A percentile compares a stretch with the other conserved stretches of the same genome.
Conservation (phyloP, 805 yeast species). For the Zygosaccharomyces bisporus region DNA sequence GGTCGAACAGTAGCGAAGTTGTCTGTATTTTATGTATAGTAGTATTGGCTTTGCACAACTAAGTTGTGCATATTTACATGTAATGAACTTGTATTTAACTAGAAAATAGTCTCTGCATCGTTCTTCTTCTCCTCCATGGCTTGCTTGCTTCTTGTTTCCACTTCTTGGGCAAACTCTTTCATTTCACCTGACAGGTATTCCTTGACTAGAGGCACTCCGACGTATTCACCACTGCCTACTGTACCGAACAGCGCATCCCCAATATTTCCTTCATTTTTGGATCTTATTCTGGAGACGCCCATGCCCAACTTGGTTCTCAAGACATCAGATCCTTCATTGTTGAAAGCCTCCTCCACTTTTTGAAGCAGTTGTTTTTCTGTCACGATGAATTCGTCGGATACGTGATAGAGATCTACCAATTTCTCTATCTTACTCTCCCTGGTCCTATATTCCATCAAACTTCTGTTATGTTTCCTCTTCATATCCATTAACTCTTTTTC, state of each 20-base stretch:
- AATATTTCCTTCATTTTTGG: constrained; percentile 25
- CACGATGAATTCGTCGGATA: constrained; percentile 63
- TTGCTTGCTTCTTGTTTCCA: constrained; percentile 19
- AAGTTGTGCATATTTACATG: constrained; percentile 4
- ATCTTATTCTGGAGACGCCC: constrained; percentile 20
- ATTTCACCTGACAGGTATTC: constrained; percentile 37
- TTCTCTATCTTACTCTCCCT: constrained; percentile 52
- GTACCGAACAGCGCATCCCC: constrained; percentile 40
- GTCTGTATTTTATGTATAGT: background rate
- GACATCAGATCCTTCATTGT: constrained; percentile 24
- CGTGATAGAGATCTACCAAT: constrained; percentile 68
- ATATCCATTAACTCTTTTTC: constrained; percentile 54
- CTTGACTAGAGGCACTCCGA: constrained; percentile 37
- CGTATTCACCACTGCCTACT: constrained; percentile 29
- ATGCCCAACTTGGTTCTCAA: constrained; percentile 20
- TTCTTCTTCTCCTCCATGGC: constrained; percentile 14
- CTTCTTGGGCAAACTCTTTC: constrained; percentile 28
- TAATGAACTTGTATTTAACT: constrained; percentile 2
- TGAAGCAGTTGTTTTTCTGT: constrained; percentile 59
- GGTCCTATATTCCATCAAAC: constrained; percentile 47
- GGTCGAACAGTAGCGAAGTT: constrained; percentile 9
- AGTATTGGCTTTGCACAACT: constrained; percentile 10
- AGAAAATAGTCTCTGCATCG: constrained; percentile 18
- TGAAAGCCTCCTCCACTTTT: constrained; percentile 27
- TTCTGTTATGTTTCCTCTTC: constrained; percentile 67